Conservation (phyloP, 805 yeast species). For the Candida maris region DNA sequence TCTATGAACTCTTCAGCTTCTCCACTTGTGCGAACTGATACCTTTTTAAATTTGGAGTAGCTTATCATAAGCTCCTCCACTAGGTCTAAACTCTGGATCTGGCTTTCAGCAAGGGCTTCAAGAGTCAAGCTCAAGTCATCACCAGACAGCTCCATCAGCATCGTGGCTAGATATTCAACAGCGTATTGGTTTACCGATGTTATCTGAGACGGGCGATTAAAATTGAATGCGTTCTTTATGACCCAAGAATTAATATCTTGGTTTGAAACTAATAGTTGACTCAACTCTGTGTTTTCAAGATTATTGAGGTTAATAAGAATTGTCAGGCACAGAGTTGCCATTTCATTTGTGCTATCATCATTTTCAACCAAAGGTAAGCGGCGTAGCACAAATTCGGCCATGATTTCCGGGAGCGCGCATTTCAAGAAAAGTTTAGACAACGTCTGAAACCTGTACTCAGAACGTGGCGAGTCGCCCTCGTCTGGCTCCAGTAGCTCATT, state of each 20-base stretch:
- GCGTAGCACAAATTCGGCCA: conserved; percentile 6
- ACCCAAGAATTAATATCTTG: conserved; percentile 6
- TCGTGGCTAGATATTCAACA: conserved; percentile 14
- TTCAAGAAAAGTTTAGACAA: conserved; percentile 5
- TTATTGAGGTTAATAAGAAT: conserved; percentile 7
- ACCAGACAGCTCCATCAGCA: conserved; percentile 3
- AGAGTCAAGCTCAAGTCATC: conserved; percentile 2
- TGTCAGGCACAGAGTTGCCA: conserved; percentile 8
- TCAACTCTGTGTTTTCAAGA: conserved; percentile 1
- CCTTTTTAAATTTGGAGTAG: conserved; percentile 12
- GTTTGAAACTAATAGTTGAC: background rate
- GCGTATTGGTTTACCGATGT: conserved; percentile 12
- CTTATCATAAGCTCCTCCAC: conserved; percentile 11
- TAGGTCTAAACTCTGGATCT: conserved; percentile 3
- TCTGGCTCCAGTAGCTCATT: conserved; percentile 11
- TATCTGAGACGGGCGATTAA: conserved; percentile 5
- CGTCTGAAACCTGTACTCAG: conserved; percentile 1
- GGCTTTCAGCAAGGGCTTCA: background rate
- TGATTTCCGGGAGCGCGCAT: conserved; percentile 5
- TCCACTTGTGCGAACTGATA: background rate
- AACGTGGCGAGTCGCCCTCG: conserved; percentile 4
- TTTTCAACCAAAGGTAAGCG: conserved; percentile 2
- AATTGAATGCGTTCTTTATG: background rate
- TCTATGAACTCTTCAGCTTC: conserved; percentile 17
- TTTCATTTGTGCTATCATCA: conserved; percentile 2